Evolutionary conservation across 2,329 filamentous ascomycete genomes (phyloP).

Genomic region (Pseudocercospora musae): DNA sequence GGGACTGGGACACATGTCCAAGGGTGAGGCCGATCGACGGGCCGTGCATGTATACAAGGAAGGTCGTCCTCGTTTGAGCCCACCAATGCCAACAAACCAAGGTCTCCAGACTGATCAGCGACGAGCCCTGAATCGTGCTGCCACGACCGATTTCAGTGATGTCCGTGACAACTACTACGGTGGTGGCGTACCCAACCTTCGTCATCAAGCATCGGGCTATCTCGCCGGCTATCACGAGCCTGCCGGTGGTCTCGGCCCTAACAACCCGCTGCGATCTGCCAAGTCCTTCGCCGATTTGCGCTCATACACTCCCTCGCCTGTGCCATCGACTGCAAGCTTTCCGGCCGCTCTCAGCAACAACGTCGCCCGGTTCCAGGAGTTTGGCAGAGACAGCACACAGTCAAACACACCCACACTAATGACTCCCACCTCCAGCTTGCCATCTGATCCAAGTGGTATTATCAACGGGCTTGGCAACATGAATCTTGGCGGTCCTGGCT

Average conservation of each 20-base stretch:
- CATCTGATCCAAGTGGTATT: slow-evolving; percentile 42
- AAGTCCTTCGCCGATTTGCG: slow-evolving; percentile 96
- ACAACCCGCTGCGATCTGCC: slow-evolving; percentile 79
- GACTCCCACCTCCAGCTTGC: slow-evolving; percentile 51
- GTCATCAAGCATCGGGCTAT: slow-evolving; percentile 76
- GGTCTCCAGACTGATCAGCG: slow-evolving; percentile 74
- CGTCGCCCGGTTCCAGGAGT: slow-evolving; percentile 60
- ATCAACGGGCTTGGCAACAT: slow-evolving; percentile 63
- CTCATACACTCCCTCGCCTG: slow-evolving; percentile 91
- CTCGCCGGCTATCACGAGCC: slow-evolving; percentile 79
- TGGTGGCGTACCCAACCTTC: slow-evolving; percentile 60
- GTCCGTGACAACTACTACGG: slow-evolving; percentile 74
- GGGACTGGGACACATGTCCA: slow-evolving; percentile 85
- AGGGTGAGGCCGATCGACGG: slow-evolving; percentile 79
- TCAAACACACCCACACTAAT: slow-evolving; percentile 63
- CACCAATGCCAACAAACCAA: slow-evolving; percentile 60
- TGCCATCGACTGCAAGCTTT: slow-evolving; percentile 84
- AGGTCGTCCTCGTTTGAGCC: slow-evolving; percentile 57
- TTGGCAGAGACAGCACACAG: slow-evolving; percentile 54
- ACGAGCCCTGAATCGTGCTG: slow-evolving; percentile 82
- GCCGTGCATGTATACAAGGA: slow-evolving; percentile 86
- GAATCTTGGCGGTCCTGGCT: slow-evolving; percentile 51
- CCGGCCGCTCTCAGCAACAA: slow-evolving; percentile 64
- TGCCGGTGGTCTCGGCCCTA: slow-evolving; percentile 59
- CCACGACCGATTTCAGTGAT: slow-evolving; percentile 95